Conservation (phyloP, 495 filamentous ascomycete species). For the Aspergillus conjunctus region DNA sequence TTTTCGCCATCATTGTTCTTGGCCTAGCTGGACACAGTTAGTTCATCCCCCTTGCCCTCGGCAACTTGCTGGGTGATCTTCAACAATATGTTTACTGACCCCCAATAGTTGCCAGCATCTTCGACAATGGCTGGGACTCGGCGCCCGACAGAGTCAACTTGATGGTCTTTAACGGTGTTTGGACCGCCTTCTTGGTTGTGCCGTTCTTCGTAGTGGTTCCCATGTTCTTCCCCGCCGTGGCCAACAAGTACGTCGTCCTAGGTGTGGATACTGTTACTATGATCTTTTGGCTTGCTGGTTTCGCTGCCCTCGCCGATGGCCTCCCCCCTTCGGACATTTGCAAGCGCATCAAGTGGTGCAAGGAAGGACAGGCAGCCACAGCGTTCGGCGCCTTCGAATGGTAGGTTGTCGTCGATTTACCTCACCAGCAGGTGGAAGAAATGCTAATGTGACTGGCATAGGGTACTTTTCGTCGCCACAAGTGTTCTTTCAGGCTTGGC, state of each 20-base stretch:
- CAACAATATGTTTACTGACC: conserved; percentile 16
- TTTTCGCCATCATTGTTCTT: conserved; percentile 72
- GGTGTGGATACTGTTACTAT: conserved; percentile 71
- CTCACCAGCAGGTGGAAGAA: background rate
- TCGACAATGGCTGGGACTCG: conserved; percentile 1
- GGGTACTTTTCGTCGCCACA: conserved; percentile 55
- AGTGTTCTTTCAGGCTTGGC: conserved; percentile 33
- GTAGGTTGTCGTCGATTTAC: conserved; percentile 35
- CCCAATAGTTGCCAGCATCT: conserved; percentile 34
- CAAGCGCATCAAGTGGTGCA: conserved; percentile 45
- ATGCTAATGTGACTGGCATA: conserved; percentile 25
- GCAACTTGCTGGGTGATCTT: background rate
- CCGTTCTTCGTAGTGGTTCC: conserved; percentile 67
- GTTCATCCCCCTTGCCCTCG: conserved; percentile 22
- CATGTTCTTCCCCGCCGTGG: conserved; percentile 55
- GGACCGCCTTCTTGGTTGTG: conserved; percentile 67
- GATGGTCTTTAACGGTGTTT: conserved; percentile 72
- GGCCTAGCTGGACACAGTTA: conserved; percentile 72
- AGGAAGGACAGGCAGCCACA: conserved; percentile 51
- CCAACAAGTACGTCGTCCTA: conserved; percentile 63
- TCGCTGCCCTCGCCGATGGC: conserved; percentile 69
- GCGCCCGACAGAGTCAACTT: conserved; percentile 57
- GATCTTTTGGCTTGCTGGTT: conserved; percentile 87
- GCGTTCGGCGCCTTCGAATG: conserved; percentile 61
- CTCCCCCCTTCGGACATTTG: conserved; percentile 52